Percentiles rank a stretch among this genome's conserved stretches.
Conservation (phyloP, 2,329 filamentous ascomycete genomes). For the Corinectria fuckeliana region DNA sequence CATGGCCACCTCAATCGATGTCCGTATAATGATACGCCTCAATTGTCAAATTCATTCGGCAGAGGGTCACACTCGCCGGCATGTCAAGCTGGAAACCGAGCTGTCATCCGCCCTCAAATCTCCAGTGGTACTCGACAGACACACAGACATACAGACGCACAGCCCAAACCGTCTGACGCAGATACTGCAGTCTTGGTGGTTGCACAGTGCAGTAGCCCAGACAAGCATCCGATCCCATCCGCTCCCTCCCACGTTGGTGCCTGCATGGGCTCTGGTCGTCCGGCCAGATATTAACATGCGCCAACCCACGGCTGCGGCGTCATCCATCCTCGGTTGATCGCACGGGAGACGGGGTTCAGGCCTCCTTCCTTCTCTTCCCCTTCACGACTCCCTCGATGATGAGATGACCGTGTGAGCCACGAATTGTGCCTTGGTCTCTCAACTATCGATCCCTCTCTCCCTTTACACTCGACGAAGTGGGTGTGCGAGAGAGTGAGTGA, state of each 20-base stretch:
- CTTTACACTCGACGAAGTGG: constrained; percentile 2
- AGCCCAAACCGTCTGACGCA: not conserved
- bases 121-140: not conserved
- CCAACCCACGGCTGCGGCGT: constrained; percentile 13
- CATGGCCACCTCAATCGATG: not conserved
- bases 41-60: constrained; percentile 1
- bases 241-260: constrained; percentile 27
- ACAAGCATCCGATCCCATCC: constrained; percentile 9
- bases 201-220: not conserved
- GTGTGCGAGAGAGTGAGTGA: constrained; percentile 7
- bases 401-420: constrained; percentile 8
- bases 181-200: not conserved
- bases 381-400: constrained; percentile 5
- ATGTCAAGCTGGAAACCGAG: not conserved
- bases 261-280: constrained; percentile 26
- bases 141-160: not conserved
- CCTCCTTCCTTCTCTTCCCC: not conserved
- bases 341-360: constrained; percentile 8
- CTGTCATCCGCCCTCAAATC: constrained; percentile 1
- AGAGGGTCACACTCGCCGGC: not conserved
- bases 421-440: constrained; percentile 7
- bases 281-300: constrained; percentile 13
- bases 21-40: not conserved
- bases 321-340: constrained; percentile 12
- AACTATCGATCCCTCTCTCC: constrained; percentile 3